A percentile compares a stretch with the other conserved stretches of the same genome.
Evolutionary conservation across 75 land plant genomes (phyloP).

Genomic region (Picea sitchensis): DNA sequence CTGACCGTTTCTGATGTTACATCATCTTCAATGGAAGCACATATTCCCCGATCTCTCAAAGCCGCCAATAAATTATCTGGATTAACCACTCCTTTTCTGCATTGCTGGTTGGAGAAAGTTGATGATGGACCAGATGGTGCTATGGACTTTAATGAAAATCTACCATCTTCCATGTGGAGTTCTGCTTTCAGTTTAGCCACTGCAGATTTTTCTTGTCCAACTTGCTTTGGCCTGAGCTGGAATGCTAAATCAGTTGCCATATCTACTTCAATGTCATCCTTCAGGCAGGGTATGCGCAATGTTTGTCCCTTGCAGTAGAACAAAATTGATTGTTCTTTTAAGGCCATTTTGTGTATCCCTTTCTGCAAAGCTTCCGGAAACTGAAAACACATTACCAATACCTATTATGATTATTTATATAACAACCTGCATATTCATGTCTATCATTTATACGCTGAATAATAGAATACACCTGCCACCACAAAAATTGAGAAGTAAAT

Average conservation of each 20-base stretch:
- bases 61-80: slow-evolving; percentile 20
- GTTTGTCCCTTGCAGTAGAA: slow-evolving; percentile 41
- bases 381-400: slow-evolving; percentile 12
- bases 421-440: not conserved
- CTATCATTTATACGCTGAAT: not conserved
- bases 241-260: slow-evolving; percentile 33
- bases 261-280: slow-evolving; percentile 25
- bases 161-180: slow-evolving; percentile 27
- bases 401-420: not conserved
- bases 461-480: not conserved
- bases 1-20: not conserved
- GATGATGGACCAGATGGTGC: not conserved
- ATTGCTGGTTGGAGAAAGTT: not conserved
- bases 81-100: slow-evolving; percentile 31
- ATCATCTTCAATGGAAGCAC: slow-evolving; percentile 10
- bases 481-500: not conserved
- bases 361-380: slow-evolving; percentile 34
- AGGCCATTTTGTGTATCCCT: not conserved
- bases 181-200: slow-evolving; percentile 44
- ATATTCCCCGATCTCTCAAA: slow-evolving; percentile 30
- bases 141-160: slow-evolving; percentile 13
- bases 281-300: slow-evolving; percentile 30
- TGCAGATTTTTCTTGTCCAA: slow-evolving; percentile 14
- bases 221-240: slow-evolving; percentile 21
- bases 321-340: slow-evolving; percentile 10